Conservation (phyloP, 495 filamentous ascomycete genomes). For the Hypoxylon cercidicola region DNA sequence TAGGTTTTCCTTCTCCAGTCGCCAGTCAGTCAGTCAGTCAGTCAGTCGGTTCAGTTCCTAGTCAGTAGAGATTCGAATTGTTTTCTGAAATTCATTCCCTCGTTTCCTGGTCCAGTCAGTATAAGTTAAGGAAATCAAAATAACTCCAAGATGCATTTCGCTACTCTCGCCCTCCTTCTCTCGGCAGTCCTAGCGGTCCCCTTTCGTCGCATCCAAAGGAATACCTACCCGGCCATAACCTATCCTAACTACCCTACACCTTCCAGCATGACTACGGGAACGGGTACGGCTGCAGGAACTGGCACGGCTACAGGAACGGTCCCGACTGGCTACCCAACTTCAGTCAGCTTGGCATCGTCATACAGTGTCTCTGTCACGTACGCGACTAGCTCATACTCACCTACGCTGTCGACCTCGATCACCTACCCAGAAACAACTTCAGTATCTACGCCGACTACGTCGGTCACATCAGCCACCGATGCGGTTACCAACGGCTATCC, state of each 20-base stretch:
- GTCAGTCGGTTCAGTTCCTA: conserved; percentile 29
- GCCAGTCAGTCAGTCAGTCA: conserved; percentile 7
- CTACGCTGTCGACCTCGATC: neutral
- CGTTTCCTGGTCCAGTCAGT: conserved; percentile 9
- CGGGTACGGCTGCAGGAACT: conserved; percentile 19
- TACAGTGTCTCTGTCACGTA: conserved; percentile 18
- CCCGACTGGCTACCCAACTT: conserved; percentile 2
- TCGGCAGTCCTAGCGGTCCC: conserved; percentile 35
- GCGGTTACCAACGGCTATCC: neutral
- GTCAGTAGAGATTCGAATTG: conserved; percentile 19
- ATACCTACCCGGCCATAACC: neutral
- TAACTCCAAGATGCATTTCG: conserved; percentile 32
- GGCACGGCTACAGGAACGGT: conserved; percentile 16
- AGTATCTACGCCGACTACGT: neutral
- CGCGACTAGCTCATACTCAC: conserved; percentile 7
- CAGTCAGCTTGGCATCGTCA: conserved; percentile 15
- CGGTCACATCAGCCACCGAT: neutral
- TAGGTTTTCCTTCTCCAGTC: conserved; percentile 13
- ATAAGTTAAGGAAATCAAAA: conserved; percentile 7
- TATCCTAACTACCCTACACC: conserved; percentile 4
- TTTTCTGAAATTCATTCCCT: conserved; percentile 29
- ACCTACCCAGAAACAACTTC: conserved; percentile 7
- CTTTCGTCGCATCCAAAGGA: conserved; percentile 2
- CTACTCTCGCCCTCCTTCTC: conserved; percentile 31
- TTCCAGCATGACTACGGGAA: neutral